A percentile compares a stretch with the other conserved stretches of the same genome.
Conservation (phyloP, 225 moss, liverwort and hornwort genomes). For the Polytrichum commune region DNA sequence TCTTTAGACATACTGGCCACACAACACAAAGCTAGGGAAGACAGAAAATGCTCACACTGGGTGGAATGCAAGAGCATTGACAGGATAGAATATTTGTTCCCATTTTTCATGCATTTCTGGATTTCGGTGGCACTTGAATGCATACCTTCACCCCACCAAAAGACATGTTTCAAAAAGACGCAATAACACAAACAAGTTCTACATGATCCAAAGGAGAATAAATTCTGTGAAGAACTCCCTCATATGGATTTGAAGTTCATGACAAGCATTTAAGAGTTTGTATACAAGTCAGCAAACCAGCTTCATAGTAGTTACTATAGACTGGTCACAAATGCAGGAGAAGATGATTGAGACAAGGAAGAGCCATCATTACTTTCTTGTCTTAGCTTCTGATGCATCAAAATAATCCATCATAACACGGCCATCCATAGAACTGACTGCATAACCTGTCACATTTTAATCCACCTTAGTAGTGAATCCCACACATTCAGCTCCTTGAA, state of each 20-base stretch:
- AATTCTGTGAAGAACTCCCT: too few species aligned
- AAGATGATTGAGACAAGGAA: neutral
- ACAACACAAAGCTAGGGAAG: neutral
- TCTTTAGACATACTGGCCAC: too few species aligned
- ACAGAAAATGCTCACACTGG: slow-evolving; percentile 53
- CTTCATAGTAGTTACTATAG: too few species aligned
- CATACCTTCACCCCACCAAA: slow-evolving; percentile 51
- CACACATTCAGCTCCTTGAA: too few species aligned
- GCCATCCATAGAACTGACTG: slow-evolving; percentile 89
- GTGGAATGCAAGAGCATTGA: slow-evolving; percentile 89
- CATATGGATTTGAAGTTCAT: neutral
- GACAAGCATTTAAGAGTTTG: neutral
- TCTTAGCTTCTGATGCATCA: slow-evolving; percentile 64
- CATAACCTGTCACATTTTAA: slow-evolving; percentile 60
- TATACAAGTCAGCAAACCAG: neutral
- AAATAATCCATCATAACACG: slow-evolving; percentile 93
- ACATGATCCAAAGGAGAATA: too few species aligned
- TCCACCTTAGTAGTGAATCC: neutral
- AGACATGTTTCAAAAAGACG: too few species aligned
- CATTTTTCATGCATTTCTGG: slow-evolving; percentile 45
- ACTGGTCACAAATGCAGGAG: too few species aligned
- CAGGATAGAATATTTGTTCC: slow-evolving; percentile 71
- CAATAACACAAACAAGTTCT: too few species aligned
- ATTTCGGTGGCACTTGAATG: slow-evolving; percentile 87
- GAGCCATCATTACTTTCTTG: slow-evolving; percentile 64